These are phyloP conservation scores for Citrullus mucosospermus DNA, from an alignment of 306 rosid genomes.

Conservation along the genomic window DNA sequence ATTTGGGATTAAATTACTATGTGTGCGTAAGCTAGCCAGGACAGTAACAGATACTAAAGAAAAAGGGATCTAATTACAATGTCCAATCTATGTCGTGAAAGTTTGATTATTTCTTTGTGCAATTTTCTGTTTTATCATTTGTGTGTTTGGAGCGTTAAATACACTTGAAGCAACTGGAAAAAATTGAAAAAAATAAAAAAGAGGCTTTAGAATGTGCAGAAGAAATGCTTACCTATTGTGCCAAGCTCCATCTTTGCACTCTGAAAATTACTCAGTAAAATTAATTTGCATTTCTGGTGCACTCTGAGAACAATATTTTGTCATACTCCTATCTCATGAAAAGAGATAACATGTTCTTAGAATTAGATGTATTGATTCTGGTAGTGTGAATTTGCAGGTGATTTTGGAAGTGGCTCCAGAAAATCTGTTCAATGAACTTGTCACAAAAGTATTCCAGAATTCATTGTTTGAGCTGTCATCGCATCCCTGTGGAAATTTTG, in stretches of 20 bases:
- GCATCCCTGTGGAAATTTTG: constrained; percentile 79
- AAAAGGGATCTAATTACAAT: neutral
- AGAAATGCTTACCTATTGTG: neutral
- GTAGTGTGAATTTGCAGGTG: constrained; percentile 40
- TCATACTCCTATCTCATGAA: neutral
- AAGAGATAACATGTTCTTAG: neutral
- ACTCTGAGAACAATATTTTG: neutral
- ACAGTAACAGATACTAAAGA: no score
- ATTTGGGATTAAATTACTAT: neutral
- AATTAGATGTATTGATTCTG: neutral
- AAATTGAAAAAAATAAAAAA: neutral
- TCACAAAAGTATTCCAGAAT: constrained; percentile 50
- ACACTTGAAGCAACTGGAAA: neutral
- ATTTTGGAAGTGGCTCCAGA: constrained; percentile 90
- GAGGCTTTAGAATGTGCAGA: neutral
- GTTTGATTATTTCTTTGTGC: neutral
- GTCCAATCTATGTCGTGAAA: neutral
- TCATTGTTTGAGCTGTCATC: constrained; percentile 69
- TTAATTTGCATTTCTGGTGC: neutral
- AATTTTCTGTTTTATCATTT: neutral
- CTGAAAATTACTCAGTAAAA: neutral
- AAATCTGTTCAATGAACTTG: constrained; percentile 50
- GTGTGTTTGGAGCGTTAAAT: neutral
- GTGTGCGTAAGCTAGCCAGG: no score
- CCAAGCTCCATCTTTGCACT: neutral